These are phyloP conservation scores for Magnaporthiopsis rhizophila DNA, from an alignment of 2,329 filamentous ascomycete genomes.

Conservation along the genomic window DNA sequence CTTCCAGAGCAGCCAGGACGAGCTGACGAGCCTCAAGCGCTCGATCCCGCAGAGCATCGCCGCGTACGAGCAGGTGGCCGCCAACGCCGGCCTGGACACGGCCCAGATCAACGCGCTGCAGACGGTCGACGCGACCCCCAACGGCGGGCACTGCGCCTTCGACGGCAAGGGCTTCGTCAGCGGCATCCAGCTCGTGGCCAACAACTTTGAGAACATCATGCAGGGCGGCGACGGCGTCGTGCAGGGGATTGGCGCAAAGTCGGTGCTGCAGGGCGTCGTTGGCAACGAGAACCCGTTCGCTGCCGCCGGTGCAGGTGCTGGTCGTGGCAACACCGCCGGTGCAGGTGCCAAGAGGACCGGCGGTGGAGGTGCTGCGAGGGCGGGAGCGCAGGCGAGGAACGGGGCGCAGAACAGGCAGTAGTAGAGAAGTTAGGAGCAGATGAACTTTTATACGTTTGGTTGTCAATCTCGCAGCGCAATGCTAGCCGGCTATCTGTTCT, in stretches of 20 bases:
- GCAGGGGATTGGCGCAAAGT: slow-evolving; percentile 39
- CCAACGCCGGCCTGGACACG: slow-evolving; percentile 31
- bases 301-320: neutral
- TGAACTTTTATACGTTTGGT: neutral
- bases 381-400: neutral
- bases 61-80: slow-evolving; percentile 42
- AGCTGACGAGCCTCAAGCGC: slow-evolving; percentile 39
- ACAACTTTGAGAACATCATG: slow-evolving; percentile 44
- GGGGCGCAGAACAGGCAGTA: neutral
- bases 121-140: slow-evolving; percentile 48
- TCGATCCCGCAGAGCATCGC: slow-evolving; percentile 41
- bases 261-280: slow-evolving; percentile 38
- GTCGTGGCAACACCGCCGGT: neutral
- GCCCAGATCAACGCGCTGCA: slow-evolving; percentile 41
- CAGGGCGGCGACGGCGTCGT: slow-evolving; percentile 43
- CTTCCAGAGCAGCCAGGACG: slow-evolving; percentile 46
- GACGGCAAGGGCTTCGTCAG: slow-evolving; percentile 44
- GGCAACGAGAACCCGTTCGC: slow-evolving; percentile 33
- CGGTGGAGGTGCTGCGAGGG: neutral
- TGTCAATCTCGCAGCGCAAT: neutral
- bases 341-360: neutral
- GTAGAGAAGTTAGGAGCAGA: neutral
- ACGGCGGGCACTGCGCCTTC: slow-evolving; percentile 51
- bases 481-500: neutral
- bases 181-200: slow-evolving; percentile 49